Conservation (phyloP, 2,329 filamentous ascomycete genomes). For the Hypomyces rosellus region DNA sequence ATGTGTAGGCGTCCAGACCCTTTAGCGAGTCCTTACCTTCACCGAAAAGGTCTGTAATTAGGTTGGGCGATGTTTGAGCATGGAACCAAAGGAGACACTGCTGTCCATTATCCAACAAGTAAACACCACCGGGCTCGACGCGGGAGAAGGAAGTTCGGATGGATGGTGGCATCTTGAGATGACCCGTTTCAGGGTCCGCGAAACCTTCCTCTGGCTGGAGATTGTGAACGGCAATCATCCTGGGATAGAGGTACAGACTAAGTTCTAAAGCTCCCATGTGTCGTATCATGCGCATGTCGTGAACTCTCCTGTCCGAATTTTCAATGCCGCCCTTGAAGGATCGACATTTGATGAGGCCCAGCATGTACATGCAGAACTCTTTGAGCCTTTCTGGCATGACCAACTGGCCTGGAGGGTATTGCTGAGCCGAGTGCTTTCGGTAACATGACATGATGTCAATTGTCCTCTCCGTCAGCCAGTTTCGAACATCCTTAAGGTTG, state of each 20-base stretch:
- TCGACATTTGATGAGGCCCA: constrained; percentile 81
- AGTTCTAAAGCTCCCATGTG: constrained; percentile 82
- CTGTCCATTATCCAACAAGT: constrained; percentile 93
- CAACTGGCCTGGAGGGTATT: constrained; percentile 84
- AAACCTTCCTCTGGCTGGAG: constrained; percentile 85
- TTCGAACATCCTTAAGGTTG: constrained; percentile 78
- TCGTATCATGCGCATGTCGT: constrained; percentile 86
- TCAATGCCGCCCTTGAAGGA: constrained; percentile 92
- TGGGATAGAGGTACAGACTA: constrained; percentile 88
- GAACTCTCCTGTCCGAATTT: constrained; percentile 80
- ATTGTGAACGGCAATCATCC: constrained; percentile 88
- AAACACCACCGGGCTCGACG: constrained; percentile 88
- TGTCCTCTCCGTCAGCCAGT: constrained; percentile 79
- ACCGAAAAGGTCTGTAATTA: constrained; percentile 86
- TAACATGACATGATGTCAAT: constrained; percentile 90
- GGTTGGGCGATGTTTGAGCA: constrained; percentile 82
- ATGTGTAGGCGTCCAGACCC: constrained; percentile 73
- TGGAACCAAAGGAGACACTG: constrained; percentile 90
- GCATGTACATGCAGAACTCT: constrained; percentile 94
- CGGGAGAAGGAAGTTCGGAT: constrained; percentile 79
- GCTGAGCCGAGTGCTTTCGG: constrained; percentile 80
- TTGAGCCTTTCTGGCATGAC: constrained; percentile 94
- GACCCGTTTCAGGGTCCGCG: constrained; percentile 76
- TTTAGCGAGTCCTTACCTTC: constrained; percentile 63
- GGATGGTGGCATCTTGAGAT: constrained; percentile 74